phyloP scores from a whole-genome alignment of 805 yeast species.

The Candida berthetii region DNA sequence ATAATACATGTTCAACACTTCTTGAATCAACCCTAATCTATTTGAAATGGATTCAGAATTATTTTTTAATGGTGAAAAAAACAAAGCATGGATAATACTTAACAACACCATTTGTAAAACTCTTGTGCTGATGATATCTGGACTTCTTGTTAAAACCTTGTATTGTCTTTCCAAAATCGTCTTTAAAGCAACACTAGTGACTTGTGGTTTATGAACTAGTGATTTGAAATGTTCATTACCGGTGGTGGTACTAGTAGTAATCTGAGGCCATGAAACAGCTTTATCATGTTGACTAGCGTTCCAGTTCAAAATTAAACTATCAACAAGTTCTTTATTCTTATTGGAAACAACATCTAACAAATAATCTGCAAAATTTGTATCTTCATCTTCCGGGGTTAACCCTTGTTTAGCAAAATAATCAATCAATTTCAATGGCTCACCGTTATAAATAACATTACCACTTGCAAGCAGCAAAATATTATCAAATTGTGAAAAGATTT shows the following conservation, averaged over 20 bases:
- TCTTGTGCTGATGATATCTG: no score
- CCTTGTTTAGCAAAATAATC: constrained; percentile 41
- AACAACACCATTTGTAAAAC: no score
- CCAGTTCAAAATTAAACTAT: neutral
- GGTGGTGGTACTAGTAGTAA: no score
- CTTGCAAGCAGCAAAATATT: constrained; percentile 59
- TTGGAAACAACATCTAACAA: constrained; percentile 65
- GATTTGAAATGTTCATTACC: no score
- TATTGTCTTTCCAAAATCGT: no score
- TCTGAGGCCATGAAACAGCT: no score
- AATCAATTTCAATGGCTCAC: constrained; percentile 39
- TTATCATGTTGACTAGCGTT: no score
- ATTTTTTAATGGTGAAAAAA: constrained; percentile 53
- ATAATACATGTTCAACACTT: constrained; percentile 64
- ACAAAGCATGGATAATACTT: constrained; percentile 61
- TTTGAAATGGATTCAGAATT: constrained; percentile 47
- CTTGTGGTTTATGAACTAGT: neutral
- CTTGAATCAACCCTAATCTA: constrained; percentile 75
- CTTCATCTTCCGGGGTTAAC: constrained; percentile 39
- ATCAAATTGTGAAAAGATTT: constrained; percentile 59
- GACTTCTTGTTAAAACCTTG: no score
- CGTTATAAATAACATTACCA: constrained; percentile 70
- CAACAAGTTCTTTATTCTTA: neutral
- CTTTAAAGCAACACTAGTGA: no score
- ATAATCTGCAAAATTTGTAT: constrained; percentile 69